Evolutionary conservation across 805 yeast genomes (phyloP), one percentile per base, ranked within the genome.

Genomic region (Blastobotrys chiropterorum): DNA sequence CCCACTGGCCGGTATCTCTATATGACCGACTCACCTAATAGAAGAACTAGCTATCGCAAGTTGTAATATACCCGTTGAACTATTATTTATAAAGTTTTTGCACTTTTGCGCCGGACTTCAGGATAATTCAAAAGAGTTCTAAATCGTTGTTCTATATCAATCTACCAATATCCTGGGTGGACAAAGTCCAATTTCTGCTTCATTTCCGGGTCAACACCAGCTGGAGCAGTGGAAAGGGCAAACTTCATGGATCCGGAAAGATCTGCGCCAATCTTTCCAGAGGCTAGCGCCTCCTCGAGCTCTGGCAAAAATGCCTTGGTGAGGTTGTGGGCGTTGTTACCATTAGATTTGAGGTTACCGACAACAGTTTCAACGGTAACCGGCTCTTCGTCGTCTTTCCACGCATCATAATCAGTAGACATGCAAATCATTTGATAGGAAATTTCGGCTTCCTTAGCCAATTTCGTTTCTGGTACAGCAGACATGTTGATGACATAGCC

Each of bases 351-450:
- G 66, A 92, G 77, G 68, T 94, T 87, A 51, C 95, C 89, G 48
- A 94, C 90, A 42, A 94, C 97, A 3, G 95, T 86, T 72, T 90
- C 97, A n/a, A 94, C 98, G 6, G 98, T 90, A 46, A 94, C 99
- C 2, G 98, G 92, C 64, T 92, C 97, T 66, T 84, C 98, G 50
- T 80, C 81, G 62, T 85, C 95, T 66, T 90, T 86, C 99, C 99
- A 94, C 20, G 99, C 95, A 67, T 94, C 99, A 71, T 94, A 94
- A 69, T 94, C 99, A 2, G 99, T 94, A 1, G 96, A 85, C 99
- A 94, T 94, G 72, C 99, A 94, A 58, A 94, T 79, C 97, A 94
- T 94, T 71, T 92, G 98, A 72, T 94, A 94, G 26, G 96, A 78
- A 58, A 94, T 84, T 71, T 94, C 99, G 44, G 98, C 97, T 72